These are phyloP conservation scores for Canavalia ensiformis DNA, from an alignment of 306 rosid genomes.

Conservation along the genomic window DNA sequence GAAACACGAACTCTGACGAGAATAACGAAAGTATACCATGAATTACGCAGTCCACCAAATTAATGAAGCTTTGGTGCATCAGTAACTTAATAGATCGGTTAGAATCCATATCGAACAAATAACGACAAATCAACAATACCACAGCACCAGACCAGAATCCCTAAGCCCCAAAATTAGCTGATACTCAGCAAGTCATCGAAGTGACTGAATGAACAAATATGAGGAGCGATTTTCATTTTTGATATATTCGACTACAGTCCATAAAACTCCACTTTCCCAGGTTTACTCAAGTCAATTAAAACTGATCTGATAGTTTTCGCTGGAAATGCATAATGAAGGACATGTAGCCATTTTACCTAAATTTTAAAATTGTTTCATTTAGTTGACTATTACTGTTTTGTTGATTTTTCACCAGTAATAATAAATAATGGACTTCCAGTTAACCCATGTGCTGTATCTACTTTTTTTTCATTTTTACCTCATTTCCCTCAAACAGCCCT, in stretches of 20 bases:
- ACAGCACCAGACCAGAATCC: not conserved
- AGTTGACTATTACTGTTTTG: not conserved
- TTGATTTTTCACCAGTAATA: constrained; percentile 18
- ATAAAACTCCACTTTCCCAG: not conserved
- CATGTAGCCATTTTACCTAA: constrained; percentile 10
- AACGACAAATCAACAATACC: not conserved
- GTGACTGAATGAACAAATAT: not conserved
- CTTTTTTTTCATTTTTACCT: not conserved
- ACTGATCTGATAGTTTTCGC: constrained; percentile 1
- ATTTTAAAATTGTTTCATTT: not conserved
- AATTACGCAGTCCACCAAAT: not conserved
- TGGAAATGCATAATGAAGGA: not conserved
- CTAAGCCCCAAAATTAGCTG: not conserved
- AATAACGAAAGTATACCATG: not conserved
- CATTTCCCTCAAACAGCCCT: constrained; percentile 23
- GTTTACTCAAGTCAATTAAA: not conserved
- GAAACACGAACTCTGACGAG: not conserved
- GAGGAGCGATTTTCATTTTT: not conserved
- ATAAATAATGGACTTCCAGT: constrained; percentile 4
- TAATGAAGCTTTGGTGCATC: not conserved
- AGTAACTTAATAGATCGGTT: not conserved
- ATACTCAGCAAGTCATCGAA: not conserved
- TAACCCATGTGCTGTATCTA: constrained; percentile 8
- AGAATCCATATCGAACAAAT: not conserved
- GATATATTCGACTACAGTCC: not conserved